Base-by-base conservation (phyloP, 2,329 filamentous ascomycete genomes). In the Chaetoscypha palmicola region DNA sequence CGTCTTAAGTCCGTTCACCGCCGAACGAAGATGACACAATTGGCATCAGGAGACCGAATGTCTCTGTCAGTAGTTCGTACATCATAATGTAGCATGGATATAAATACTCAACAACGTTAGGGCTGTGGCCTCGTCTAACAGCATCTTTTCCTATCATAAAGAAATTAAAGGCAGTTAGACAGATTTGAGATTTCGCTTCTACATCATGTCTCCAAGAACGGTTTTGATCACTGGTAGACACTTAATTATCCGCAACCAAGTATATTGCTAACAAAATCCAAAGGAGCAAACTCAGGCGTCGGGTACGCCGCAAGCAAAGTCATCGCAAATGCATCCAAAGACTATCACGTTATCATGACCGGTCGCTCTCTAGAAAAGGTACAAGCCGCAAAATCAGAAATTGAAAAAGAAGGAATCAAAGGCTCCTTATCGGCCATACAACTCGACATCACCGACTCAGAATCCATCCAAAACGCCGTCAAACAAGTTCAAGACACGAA, bases 241-340 rank as follows among this genome's bases (percentile, higher is more conserved):
- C 7, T 12, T 14, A 23, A 4, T 23, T 36, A 3, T 21, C 9
- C 14, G 11, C n/a, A 9, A 34, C 12, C 11, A 16, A 19, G 9
- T 5, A 2, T 10, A 19, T 17, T 33, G 17, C 28, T 48, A 32
- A 37, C 31, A n/a, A 44, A 68, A 4, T 55, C 67, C 1, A 65
- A 64, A 0, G 68, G 68, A 1, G 61, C 65, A 5, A 71, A 70
- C 41, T 56, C 53, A 1, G 68, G 68, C 3, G 55, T 70, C 0
- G 68, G 68, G 0, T 58, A 61, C 1, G 66, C 67, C 34, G 58
- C 66, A 1, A 58, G 60, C 9, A 55, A 52, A 2, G 22, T 30
- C 7, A 32, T 54, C 9, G 14, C 45, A 7, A 23, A 21, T 8
- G 19, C 40, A 3, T 45, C 44, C 4, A 10, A 31, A 9, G 35